Evolutionary conservation across 116 monocot species (phyloP).

Genomic region (Posidonia oceanica): DNA sequence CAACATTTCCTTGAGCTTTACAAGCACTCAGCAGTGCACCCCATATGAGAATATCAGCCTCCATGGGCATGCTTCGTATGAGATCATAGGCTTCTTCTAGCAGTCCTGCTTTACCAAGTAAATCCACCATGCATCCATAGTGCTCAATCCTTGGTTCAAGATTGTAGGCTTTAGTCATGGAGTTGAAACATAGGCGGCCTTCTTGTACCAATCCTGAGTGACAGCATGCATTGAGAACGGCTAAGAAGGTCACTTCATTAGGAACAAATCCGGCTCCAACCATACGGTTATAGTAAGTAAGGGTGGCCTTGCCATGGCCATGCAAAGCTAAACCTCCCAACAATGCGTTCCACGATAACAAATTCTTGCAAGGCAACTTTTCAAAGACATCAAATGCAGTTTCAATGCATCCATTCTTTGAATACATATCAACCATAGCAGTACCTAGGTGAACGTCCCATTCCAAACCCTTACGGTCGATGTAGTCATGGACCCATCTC

Average conservation of each 20-base stretch:
- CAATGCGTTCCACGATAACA: constrained; percentile 63
- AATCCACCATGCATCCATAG: constrained; percentile 76
- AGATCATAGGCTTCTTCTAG: constrained; percentile 48
- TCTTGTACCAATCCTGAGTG: constrained; percentile 58
- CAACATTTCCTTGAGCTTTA: constrained; percentile 26
- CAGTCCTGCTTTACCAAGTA: constrained; percentile 55
- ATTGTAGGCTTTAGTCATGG: constrained; percentile 36
- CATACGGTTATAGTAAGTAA: constrained; percentile 34
- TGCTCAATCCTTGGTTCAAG: constrained; percentile 51
- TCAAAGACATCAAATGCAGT: constrained; percentile 29
- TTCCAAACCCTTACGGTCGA: constrained; percentile 29
- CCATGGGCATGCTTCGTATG: constrained; percentile 53
- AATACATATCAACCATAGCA: constrained; percentile 70
- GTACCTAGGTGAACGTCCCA: constrained; percentile 63
- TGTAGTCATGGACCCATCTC: constrained; percentile 56
- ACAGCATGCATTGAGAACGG: constrained; percentile 53
- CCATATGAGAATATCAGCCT: constrained; percentile 48
- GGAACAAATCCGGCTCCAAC: constrained; percentile 24
- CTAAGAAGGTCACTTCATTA: constrained; percentile 60
- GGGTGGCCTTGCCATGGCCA: constrained; percentile 36
- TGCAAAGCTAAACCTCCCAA: constrained; percentile 52
- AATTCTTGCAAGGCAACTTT: constrained; percentile 37
- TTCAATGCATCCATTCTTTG: constrained; percentile 50
- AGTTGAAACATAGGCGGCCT: constrained; percentile 33
- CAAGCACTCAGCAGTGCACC: constrained; percentile 56